Conservation (phyloP, 345 rosid species). For the Brassica juncea region DNA sequence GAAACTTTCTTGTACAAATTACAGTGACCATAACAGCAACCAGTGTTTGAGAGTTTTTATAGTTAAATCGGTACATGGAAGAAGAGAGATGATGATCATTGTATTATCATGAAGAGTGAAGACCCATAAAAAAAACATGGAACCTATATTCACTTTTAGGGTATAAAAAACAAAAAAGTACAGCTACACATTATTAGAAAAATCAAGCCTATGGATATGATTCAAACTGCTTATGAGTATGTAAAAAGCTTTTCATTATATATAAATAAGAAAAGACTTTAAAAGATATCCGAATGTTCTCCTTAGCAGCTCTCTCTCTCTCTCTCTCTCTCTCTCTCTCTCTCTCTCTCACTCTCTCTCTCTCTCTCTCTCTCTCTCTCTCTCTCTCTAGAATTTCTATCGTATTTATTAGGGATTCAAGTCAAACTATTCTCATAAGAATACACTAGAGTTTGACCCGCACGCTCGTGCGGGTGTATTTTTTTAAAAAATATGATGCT, state of each 20-base stretch:
- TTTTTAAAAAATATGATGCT: too few species aligned
- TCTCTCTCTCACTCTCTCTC: too few species aligned
- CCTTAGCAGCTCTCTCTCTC: neutral
- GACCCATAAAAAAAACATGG: slow-evolving; percentile 31
- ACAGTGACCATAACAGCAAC: neutral
- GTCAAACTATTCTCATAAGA: too few species aligned
- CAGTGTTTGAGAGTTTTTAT: neutral
- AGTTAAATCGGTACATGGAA: neutral
- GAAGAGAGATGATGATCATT: slow-evolving; percentile 36
- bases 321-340: too few species aligned
- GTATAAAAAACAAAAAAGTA: slow-evolving; percentile 10
- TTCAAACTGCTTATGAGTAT: slow-evolving; percentile 17
- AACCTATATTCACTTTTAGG: slow-evolving; percentile 21
- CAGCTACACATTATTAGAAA: neutral
- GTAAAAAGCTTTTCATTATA: slow-evolving; percentile 9
- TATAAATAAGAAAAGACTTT: neutral
- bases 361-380: too few species aligned
- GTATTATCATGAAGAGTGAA: slow-evolving; percentile 36
- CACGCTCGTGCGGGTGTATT: too few species aligned
- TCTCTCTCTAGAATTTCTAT: too few species aligned
- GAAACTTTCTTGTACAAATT: neutral
- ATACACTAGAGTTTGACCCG: too few species aligned
- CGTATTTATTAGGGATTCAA: too few species aligned
- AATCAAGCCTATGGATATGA: slow-evolving; percentile 20
- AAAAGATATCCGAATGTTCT: slow-evolving; percentile 26